These are phyloP conservation scores for Aspergillus tanneri DNA, from an alignment of 2,329 filamentous ascomycete species.

Conservation along the genomic window DNA sequence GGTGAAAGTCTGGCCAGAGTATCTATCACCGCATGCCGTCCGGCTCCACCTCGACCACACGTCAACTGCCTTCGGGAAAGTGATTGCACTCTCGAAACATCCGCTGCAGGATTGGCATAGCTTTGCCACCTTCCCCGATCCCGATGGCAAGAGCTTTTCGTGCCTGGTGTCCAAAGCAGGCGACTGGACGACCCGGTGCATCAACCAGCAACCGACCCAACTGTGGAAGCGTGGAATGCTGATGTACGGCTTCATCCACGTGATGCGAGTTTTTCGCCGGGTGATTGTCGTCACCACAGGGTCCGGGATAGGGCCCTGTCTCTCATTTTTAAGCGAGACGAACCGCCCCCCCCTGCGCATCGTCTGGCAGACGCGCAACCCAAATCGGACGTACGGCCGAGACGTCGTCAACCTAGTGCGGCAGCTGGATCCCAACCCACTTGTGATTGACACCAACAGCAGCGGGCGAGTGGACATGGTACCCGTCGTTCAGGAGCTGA, in stretches of 20 bases:
- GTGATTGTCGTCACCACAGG: conserved; percentile 69
- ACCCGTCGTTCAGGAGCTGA: conserved; percentile 54
- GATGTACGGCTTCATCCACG: conserved; percentile 65
- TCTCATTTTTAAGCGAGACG: conserved; percentile 59
- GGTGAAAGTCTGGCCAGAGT: conserved; percentile 63
- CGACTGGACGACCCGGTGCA: conserved; percentile 69
- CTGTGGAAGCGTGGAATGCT: conserved; percentile 70
- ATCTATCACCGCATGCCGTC: conserved; percentile 70
- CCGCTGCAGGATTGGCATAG: conserved; percentile 72
- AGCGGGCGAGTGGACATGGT: conserved; percentile 63
- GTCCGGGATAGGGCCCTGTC: conserved; percentile 69
- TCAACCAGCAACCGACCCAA: conserved; percentile 59
- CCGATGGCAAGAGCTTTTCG: conserved; percentile 60
- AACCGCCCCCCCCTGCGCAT: conserved; percentile 53
- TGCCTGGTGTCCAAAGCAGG: conserved; percentile 70
- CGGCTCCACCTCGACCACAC: conserved; percentile 68
- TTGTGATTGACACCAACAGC: conserved; percentile 65
- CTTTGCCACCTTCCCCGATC: conserved; percentile 70
- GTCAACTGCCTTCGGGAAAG: conserved; percentile 57
- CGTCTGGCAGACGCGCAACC: conserved; percentile 66
- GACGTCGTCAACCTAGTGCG: conserved; percentile 58
- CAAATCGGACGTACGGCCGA: conserved; percentile 62
- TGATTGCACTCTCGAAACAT: conserved; percentile 59
- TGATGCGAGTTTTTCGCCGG: conserved; percentile 64
- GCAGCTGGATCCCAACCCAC: conserved; percentile 58